Evolutionary conservation across 1,284 basidiomycete species (phyloP), one percentile per base, ranked within the genome.

Genomic region (Tilletia setariae): DNA sequence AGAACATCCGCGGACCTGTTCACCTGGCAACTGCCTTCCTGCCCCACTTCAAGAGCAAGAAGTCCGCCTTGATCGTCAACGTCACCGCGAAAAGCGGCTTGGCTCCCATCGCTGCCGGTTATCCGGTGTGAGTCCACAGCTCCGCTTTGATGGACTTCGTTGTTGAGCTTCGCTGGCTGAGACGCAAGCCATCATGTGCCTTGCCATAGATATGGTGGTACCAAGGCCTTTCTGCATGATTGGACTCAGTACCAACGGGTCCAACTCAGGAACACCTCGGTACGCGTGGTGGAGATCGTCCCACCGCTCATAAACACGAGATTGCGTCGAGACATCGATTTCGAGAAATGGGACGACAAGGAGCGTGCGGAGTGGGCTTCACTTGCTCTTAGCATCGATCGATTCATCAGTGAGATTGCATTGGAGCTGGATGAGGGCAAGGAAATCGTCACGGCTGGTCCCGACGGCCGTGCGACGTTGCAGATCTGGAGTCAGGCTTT

Each of bases 1-100:
- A 77, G 53, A 80, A 80, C 66, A 77, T 80, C 51, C 72, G 75
- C 6, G 79, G 79, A 2, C 79, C 79, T 0, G 66, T 80, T 23
- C 77, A 80, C 63, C 69, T 80, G 0, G 76, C 79, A 1, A 77
- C 76, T 65, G 47, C 67, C 30, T 72, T 80, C 42, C 66, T 80
- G n/a, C 70, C 72, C 30, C 79, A 80, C 53, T 70, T 80, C 49
- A 79, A 79, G 65, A 63, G 28, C 51, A 78, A 79, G 71, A 70
- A 70, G 46, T 35, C 67, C 7, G 76, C 70, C 1, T 72, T 76
- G 30, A 78, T 80, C 43, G 68, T 78, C 30, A 80, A 80, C 66
- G 79, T 80, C 64, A 72, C 73, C 23, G 72, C 71, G 32, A 75
- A 80, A 1, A 71, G 80, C 1, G 79, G 79, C 9, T 76, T 77